These are phyloP conservation scores for Globisporangium emineosum DNA, from an alignment of 352 stramenopile species.

Conservation along the genomic window DNA sequence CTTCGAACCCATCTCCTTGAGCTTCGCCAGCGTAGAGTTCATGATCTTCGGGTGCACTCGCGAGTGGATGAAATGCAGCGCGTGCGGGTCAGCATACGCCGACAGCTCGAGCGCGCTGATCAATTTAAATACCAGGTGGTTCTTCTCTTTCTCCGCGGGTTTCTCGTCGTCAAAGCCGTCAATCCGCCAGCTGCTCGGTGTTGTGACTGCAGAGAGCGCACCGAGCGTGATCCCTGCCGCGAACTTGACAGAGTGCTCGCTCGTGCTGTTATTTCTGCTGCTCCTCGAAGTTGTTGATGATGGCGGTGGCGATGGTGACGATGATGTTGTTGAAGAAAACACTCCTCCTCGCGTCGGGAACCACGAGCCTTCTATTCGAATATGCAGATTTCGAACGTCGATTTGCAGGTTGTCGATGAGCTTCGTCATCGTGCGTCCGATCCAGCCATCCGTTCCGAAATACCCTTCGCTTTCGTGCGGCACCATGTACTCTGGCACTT, in stretches of 20 bases:
- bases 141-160: slow-evolving; percentile 26
- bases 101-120: slow-evolving; percentile 86
- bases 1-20: slow-evolving; percentile 85
- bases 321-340: slow-evolving; percentile 1
- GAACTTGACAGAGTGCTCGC: slow-evolving; percentile 50
- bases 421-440: slow-evolving; percentile 86
- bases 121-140: slow-evolving; percentile 83
- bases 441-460: slow-evolving; percentile 86
- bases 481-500: slow-evolving; percentile 61
- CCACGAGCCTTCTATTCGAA: slow-evolving; percentile 81
- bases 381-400: slow-evolving; percentile 84
- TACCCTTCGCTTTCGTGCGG: slow-evolving; percentile 82
- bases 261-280: slow-evolving; percentile 10
- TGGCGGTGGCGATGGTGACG: slow-evolving; percentile 18
- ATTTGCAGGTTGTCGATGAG: slow-evolving; percentile 90
- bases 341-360: slow-evolving; percentile 29
- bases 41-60: slow-evolving; percentile 75
- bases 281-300: slow-evolving; percentile 16
- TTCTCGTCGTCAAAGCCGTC: slow-evolving; percentile 61
- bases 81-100: slow-evolving; percentile 81
- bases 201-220: slow-evolving; percentile 83
- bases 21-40: slow-evolving; percentile 60
- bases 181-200: slow-evolving; percentile 80
- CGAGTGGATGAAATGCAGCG: slow-evolving; percentile 86
- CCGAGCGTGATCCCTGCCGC: slow-evolving; percentile 75